phyloP scores from a whole-genome alignment of 2,329 filamentous ascomycete species.

The Hymenoscyphus fraxineus region DNA sequence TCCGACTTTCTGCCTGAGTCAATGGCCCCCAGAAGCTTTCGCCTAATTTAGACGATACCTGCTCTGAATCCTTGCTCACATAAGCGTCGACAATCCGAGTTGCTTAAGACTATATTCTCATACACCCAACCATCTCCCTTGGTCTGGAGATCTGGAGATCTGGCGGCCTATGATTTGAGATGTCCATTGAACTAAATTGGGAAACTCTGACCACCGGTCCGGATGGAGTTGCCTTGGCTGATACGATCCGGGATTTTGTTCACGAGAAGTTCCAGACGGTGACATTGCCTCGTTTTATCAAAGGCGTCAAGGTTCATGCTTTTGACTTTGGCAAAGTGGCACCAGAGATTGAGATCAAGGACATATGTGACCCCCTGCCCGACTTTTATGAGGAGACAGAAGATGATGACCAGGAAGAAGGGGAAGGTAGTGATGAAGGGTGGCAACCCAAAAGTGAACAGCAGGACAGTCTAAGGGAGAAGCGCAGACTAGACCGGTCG shows the following conservation, averaged over 20 bases:
- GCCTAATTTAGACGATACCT: background rate
- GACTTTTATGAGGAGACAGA: slow-evolving; percentile 91
- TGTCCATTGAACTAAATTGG: slow-evolving; percentile 99
- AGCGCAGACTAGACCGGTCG: slow-evolving; percentile 35
- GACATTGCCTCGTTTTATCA: slow-evolving; percentile 89
- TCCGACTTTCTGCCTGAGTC: background rate
- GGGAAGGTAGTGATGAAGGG: slow-evolving; percentile 43
- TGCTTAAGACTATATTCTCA: background rate
- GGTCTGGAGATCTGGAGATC: background rate
- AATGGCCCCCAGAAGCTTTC: background rate
- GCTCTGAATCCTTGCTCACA: background rate
- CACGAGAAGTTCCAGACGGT: slow-evolving; percentile 95
- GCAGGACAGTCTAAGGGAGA: slow-evolving; percentile 33
- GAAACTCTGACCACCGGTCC: slow-evolving; percentile 83
- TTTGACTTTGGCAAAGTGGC: slow-evolving; percentile 86
- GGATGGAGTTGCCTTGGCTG: slow-evolving; percentile 79
- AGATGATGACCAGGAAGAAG: slow-evolving; percentile 54
- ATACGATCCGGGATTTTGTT: slow-evolving; percentile 86
- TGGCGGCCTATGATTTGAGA: slow-evolving; percentile 37
- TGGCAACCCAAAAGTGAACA: slow-evolving; percentile 21
- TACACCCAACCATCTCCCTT: background rate
- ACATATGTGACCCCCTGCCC: slow-evolving; percentile 90
- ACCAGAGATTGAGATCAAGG: slow-evolving; percentile 87
- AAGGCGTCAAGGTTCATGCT: slow-evolving; percentile 87
- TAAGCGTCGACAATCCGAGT: background rate